These are phyloP conservation scores for Avicennia marina DNA, from an alignment of 257 asterid genomes.

Conservation along the genomic window DNA sequence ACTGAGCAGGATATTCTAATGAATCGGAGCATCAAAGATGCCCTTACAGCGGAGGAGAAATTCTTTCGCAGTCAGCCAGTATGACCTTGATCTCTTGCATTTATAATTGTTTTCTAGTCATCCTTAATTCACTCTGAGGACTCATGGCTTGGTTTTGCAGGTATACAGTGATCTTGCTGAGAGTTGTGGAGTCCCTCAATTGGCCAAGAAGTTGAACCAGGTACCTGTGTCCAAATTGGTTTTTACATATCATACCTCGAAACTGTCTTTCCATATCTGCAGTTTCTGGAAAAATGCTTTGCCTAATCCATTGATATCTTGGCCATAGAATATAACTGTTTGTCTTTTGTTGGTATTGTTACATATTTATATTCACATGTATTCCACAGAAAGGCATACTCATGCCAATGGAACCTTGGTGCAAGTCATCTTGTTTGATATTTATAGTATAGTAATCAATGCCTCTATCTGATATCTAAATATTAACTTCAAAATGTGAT, in stretches of 20 bases:
- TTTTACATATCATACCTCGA: too few relatives aligned
- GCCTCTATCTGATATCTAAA: too few relatives aligned
- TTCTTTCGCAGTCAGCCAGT: conserved; percentile 84
- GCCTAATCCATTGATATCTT: too few relatives aligned
- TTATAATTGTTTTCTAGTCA: too few relatives aligned
- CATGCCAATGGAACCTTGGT: neutral
- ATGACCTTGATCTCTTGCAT: conserved; percentile 26
- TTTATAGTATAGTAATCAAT: too few relatives aligned
- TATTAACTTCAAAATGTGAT: too few relatives aligned
- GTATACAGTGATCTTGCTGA: conserved; percentile 86
- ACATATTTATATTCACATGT: neutral
- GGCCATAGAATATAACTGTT: too few relatives aligned
- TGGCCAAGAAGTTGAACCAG: conserved; percentile 99
- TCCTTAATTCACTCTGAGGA: too few relatives aligned
- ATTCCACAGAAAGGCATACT: neutral
- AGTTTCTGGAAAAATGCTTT: too few relatives aligned
- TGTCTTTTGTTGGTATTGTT: neutral
- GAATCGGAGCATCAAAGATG: conserved; percentile 82
- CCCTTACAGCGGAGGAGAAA: conserved; percentile 85
- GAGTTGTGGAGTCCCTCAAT: conserved; percentile 90
- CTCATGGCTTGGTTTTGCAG: conserved; percentile 44
- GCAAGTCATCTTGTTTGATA: neutral
- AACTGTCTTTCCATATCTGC: too few relatives aligned
- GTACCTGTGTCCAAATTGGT: conserved; percentile 23
- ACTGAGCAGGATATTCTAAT: conserved; percentile 64